phyloP scores from a whole-genome alignment of 768 basidiomycete species.

The Chalciporus pseudorubinellus region DNA sequence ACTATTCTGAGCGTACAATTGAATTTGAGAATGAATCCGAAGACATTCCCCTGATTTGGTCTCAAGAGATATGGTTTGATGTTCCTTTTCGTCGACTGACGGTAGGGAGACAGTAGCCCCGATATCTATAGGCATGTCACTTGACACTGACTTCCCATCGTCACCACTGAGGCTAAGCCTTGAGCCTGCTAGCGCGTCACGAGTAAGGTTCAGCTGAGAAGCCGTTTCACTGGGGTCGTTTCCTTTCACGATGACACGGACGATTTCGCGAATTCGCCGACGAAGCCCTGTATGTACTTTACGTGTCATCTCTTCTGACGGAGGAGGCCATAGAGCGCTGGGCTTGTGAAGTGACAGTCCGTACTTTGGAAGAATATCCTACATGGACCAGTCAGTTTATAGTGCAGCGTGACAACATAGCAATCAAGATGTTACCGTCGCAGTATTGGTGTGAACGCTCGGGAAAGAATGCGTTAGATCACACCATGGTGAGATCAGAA shows the following conservation, averaged over 20 bases:
- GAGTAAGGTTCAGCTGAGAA: neutral
- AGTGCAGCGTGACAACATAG: neutral
- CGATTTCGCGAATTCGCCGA: conserved; percentile 55
- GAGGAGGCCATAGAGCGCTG: conserved; percentile 77
- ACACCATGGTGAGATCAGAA: conserved; percentile 91
- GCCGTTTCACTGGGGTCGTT: conserved; percentile 2
- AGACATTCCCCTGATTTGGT: conserved; percentile 52
- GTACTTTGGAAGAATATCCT: conserved; percentile 81
- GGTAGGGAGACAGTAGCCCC: conserved; percentile 49
- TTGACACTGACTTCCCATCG: conserved; percentile 16
- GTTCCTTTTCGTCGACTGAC: conserved; percentile 31
- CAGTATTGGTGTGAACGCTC: conserved; percentile 79
- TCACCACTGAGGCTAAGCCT: conserved; percentile 9
- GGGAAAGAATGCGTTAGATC: conserved; percentile 96
- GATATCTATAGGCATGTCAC: conserved; percentile 41
- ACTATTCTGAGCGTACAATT: conserved; percentile 82
- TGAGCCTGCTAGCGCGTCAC: conserved; percentile 6
- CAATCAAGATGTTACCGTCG: conserved; percentile 52
- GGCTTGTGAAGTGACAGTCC: conserved; percentile 80
- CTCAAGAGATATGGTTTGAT: conserved; percentile 46
- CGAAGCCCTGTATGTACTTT: conserved; percentile 59
- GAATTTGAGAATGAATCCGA: conserved; percentile 67
- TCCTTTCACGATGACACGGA: conserved; percentile 36
- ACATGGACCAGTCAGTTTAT: neutral
- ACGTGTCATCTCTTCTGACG: conserved; percentile 56